These are phyloP conservation scores for Colletotrichum tropicale DNA, from an alignment of 2,329 filamentous ascomycete species.

Conservation along the genomic window DNA sequence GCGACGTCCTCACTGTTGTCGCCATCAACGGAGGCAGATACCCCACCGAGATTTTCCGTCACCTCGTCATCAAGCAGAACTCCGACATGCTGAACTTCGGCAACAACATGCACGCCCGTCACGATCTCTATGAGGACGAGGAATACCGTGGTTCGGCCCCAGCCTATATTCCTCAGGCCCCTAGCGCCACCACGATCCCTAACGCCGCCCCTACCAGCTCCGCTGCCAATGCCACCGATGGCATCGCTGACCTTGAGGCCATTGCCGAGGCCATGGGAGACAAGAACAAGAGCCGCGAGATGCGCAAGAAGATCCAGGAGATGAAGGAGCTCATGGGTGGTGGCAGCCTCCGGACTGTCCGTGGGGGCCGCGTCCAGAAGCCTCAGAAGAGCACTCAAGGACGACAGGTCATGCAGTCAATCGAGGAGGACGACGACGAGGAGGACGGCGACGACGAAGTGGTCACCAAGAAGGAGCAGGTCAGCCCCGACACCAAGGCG, in stretches of 20 bases:
- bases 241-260: neutral
- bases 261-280: neutral
- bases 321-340: neutral
- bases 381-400: neutral
- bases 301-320: constrained; percentile 1
- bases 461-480: neutral
- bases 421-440: neutral
- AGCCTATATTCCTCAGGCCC: neutral
- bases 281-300: neutral
- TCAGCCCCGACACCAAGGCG: neutral
- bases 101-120: neutral
- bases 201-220: neutral
- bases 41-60: constrained; percentile 2
- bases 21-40: constrained; percentile 14
- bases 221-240: neutral
- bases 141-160: neutral
- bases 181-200: neutral
- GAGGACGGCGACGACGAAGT: neutral
- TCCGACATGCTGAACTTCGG: constrained; percentile 3
- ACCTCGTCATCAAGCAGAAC: constrained; percentile 13
- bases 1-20: constrained; percentile 14
- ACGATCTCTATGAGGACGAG: constrained; percentile 4
- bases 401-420: neutral
- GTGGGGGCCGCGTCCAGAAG: neutral
- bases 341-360: neutral